Evolutionary conservation across 371 early-diverging fungal species (phyloP).

Genomic region (Actinomortierella ambigua): DNA sequence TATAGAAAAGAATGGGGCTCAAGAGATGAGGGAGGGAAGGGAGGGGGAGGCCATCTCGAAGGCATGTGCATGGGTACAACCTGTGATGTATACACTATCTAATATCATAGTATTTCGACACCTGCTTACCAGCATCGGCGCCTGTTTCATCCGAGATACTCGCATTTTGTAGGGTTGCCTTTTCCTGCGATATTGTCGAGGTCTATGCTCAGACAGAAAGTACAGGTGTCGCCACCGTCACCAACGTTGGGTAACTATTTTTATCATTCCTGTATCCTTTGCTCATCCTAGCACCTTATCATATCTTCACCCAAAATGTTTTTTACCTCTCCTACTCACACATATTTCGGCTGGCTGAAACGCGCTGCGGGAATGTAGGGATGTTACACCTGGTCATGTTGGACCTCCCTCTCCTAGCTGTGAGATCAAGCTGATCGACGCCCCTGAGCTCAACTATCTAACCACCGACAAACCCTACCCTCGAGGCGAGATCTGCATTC

Average conservation of each 20-base stretch:
- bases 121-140: constrained; percentile 70
- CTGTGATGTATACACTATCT: too few species aligned
- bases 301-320: too few species aligned
- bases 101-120: too few species aligned
- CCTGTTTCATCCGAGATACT: constrained; percentile 88
- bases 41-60: too few species aligned
- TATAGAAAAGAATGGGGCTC: constrained; percentile 8
- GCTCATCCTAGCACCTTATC: too few species aligned
- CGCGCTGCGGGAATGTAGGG: too few species aligned
- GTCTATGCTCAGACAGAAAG: constrained; percentile 95
- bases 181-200: constrained; percentile 67
- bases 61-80: too few species aligned
- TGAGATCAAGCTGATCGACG: constrained; percentile 88
- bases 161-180: constrained; percentile 86
- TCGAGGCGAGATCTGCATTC: constrained; percentile 90
- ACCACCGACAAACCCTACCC: constrained; percentile 76
- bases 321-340: too few species aligned
- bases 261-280: too few species aligned
- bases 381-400: constrained; percentile 71
- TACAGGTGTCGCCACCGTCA: constrained; percentile 61
- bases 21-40: background rate
- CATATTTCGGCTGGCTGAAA: too few species aligned
- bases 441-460: constrained; percentile 89
- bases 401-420: constrained; percentile 66
- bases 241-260: constrained; percentile 12